Conservation (phyloP, 2,329 filamentous ascomycete genomes). For the Periglandula ipomoeae region DNA sequence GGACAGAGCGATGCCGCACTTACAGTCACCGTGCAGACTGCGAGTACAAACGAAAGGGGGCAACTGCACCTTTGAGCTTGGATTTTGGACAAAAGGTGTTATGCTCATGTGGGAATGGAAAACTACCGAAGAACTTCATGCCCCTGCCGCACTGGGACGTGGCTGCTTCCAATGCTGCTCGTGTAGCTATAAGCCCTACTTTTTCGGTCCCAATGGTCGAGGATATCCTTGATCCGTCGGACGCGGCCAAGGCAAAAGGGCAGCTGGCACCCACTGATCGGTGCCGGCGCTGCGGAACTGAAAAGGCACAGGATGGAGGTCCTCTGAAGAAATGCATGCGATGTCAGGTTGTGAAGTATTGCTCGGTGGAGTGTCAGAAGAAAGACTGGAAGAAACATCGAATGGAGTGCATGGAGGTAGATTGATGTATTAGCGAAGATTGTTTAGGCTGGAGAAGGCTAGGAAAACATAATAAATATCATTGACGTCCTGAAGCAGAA, state of each 20-base stretch:
- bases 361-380: slow-evolving; percentile 42
- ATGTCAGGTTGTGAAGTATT: slow-evolving; percentile 39
- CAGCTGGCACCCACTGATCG: slow-evolving; percentile 11
- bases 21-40: slow-evolving; percentile 33
- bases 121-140: slow-evolving; percentile 30
- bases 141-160: slow-evolving; percentile 33
- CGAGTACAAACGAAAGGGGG: slow-evolving; percentile 30
- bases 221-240: slow-evolving; percentile 22
- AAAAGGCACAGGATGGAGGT: slow-evolving; percentile 17
- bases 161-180: slow-evolving; percentile 35
- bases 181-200: slow-evolving; percentile 48
- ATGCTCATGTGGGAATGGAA: slow-evolving; percentile 37
- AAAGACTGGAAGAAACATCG: slow-evolving; percentile 45
- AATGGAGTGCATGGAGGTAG: slow-evolving; percentile 28
- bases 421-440: neutral
- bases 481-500: too few relatives aligned
- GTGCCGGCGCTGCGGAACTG: slow-evolving; percentile 29
- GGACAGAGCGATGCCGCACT: slow-evolving; percentile 39
- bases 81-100: slow-evolving; percentile 27
- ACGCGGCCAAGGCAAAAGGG: slow-evolving; percentile 6
- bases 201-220: slow-evolving; percentile 38
- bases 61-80: slow-evolving; percentile 29
- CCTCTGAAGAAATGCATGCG: slow-evolving; percentile 33
- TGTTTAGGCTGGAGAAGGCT: too few relatives aligned
- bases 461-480: too few relatives aligned